phyloP scores from a whole-genome alignment of 2,329 filamentous ascomycete genomes.

The Penicillium sp. region DNA sequence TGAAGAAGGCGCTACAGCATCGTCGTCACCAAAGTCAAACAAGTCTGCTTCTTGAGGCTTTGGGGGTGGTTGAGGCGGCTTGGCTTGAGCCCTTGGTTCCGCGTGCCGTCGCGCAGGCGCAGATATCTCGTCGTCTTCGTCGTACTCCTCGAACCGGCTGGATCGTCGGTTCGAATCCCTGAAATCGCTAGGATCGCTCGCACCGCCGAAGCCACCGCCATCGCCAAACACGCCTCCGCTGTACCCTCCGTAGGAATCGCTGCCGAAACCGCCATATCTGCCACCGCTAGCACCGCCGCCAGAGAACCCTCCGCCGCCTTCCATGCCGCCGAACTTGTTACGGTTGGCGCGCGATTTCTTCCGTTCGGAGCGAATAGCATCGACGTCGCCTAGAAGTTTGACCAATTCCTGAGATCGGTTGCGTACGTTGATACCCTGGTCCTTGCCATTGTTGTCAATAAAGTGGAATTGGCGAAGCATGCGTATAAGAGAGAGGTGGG shows the following conservation, averaged over 20 bases:
- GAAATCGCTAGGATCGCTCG: conserved; percentile 62
- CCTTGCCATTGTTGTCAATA: conserved; percentile 94
- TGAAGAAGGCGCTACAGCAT: conserved; percentile 48
- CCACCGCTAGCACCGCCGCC: conserved; percentile 51
- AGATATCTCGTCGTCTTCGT: conserved; percentile 79
- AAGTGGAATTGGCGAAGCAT: conserved; percentile 99
- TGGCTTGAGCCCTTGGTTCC: conserved; percentile 44
- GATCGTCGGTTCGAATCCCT: conserved; percentile 58
- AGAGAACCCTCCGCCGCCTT: conserved; percentile 66
- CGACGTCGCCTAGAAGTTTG: conserved; percentile 78
- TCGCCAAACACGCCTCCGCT: conserved; percentile 85
- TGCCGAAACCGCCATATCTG: conserved; percentile 88
- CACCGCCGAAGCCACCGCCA: conserved; percentile 83
- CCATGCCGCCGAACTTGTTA: conserved; percentile 93
- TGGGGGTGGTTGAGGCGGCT: conserved; percentile 64
- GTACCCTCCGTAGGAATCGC: conserved; percentile 68
- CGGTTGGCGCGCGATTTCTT: conserved; percentile 90
- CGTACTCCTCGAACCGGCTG: conserved; percentile 92
- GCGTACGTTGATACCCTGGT: conserved; percentile 95
- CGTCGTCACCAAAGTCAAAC: conserved; percentile 79
- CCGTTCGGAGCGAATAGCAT: conserved; percentile 53
- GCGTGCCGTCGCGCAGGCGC: conserved; percentile 46
- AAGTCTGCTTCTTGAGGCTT: conserved; percentile 90
- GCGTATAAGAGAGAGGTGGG: conserved; percentile 90
- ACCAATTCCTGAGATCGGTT: conserved; percentile 94